Percentiles rank a stretch among this genome's conserved stretches.
These are phyloP conservation scores for Dissophora globulifera DNA, from an alignment of 192 early-diverging fungal species.

Conservation along the genomic window DNA sequence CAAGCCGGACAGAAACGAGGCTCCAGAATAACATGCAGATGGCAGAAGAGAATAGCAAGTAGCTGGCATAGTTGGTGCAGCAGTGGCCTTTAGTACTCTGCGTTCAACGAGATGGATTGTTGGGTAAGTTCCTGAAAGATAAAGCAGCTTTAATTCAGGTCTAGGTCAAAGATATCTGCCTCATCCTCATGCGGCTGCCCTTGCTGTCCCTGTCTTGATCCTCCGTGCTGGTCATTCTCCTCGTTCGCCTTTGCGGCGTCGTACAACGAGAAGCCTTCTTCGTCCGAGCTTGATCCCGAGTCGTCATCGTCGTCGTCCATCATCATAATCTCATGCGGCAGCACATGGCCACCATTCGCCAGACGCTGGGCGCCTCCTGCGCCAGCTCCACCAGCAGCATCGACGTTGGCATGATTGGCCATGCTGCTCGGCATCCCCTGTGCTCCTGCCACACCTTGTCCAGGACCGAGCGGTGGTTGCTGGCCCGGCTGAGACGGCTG, in stretches of 20 bases:
- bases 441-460: too few relatives aligned
- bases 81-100: too few relatives aligned
- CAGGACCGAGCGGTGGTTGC: too few relatives aligned
- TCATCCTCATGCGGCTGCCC: conserved; percentile 6
- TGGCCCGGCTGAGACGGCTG: too few relatives aligned
- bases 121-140: too few relatives aligned
- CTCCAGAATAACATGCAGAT: too few relatives aligned
- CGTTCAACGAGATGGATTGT: too few relatives aligned
- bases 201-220: conserved; percentile 14
- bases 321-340: conserved; percentile 21
- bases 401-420: neutral
- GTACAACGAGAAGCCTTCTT: conserved; percentile 21
- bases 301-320: conserved; percentile 35
- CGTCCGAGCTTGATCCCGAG: conserved; percentile 41
- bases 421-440: too few relatives aligned
- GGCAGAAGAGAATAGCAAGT: too few relatives aligned
- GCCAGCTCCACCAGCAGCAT: neutral
- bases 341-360: neutral
- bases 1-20: too few relatives aligned
- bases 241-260: conserved; percentile 17
- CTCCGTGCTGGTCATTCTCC: conserved; percentile 22
- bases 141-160: conserved; percentile 19
- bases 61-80: too few relatives aligned
- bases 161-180: conserved; percentile 15
- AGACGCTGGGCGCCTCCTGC: neutral